These are phyloP conservation scores for Cymbidium sinense DNA, from an alignment of 106 monocot species.

Conservation along the genomic window DNA sequence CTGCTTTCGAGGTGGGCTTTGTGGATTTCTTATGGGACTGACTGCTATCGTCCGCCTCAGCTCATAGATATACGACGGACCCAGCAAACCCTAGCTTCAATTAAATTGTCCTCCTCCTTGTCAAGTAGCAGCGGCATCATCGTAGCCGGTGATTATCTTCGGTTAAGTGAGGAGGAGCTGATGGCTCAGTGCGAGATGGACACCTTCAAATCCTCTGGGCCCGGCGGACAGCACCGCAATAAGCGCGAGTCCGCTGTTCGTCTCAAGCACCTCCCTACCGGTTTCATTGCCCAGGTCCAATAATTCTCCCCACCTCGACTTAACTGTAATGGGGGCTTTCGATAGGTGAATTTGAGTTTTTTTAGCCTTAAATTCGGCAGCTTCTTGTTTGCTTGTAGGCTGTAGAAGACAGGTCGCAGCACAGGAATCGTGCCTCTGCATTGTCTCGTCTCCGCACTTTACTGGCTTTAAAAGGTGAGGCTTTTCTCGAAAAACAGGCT, in stretches of 20 bases:
- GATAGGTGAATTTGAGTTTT: neutral
- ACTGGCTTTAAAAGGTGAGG: constrained; percentile 75
- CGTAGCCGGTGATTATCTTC: constrained; percentile 1
- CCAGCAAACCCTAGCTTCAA: neutral
- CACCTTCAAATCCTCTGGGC: constrained; percentile 87
- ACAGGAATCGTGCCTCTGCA: constrained; percentile 79
- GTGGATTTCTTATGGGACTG: neutral
- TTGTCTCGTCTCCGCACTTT: constrained; percentile 65
- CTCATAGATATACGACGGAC: neutral
- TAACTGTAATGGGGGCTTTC: neutral
- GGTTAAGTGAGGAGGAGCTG: constrained; percentile 69
- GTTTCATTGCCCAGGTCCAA: constrained; percentile 72
- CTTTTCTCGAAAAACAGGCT: neutral
- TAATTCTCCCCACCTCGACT: neutral
- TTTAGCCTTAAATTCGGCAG: neutral
- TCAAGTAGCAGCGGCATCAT: neutral
- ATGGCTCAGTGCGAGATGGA: constrained; percentile 88
- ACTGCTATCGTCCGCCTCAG: neutral
- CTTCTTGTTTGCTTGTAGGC: constrained; percentile 38
- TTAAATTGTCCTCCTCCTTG: neutral
- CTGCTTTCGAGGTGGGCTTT: neutral
- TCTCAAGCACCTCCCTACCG: constrained; percentile 79
- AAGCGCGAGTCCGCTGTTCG: constrained; percentile 96
- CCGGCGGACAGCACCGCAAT: constrained; percentile 97
- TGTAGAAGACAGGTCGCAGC: constrained; percentile 87